These are phyloP conservation scores for Vitis amurensis DNA, from an alignment of 164 flowering plant species.

Conservation along the genomic window DNA sequence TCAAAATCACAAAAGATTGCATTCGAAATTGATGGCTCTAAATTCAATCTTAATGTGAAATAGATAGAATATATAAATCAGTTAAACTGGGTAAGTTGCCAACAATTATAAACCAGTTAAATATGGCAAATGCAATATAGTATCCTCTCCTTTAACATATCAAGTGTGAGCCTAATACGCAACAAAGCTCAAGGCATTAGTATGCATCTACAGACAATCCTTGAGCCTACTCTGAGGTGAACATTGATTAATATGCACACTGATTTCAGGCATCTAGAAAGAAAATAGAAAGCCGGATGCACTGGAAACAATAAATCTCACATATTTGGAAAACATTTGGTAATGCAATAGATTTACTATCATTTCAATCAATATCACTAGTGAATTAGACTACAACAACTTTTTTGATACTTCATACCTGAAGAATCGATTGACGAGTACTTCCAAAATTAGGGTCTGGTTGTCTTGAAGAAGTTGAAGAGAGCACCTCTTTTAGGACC, in stretches of 20 bases:
- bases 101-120: no score
- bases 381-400: background rate
- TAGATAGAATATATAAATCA: no score
- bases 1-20: no score
- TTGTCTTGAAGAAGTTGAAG: slow-evolving; percentile 45
- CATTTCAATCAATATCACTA: background rate
- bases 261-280: background rate
- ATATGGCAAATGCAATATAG: no score
- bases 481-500: slow-evolving; percentile 67
- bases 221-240: no score
- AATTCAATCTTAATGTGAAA: no score
- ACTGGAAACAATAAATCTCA: background rate
- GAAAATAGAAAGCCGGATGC: background rate
- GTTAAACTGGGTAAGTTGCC: no score
- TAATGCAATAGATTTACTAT: background rate
- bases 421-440: slow-evolving; percentile 84
- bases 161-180: no score
- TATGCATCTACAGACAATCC: no score
- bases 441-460: slow-evolving; percentile 56
- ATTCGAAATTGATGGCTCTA: no score
- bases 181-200: no score
- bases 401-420: slow-evolving; percentile 41
- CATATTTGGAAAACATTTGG: background rate
- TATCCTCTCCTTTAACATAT: no score
- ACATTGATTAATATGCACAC: background rate